Conservation (phyloP, 1,284 basidiomycete genomes). For the Schizophyllum commune region DNA sequence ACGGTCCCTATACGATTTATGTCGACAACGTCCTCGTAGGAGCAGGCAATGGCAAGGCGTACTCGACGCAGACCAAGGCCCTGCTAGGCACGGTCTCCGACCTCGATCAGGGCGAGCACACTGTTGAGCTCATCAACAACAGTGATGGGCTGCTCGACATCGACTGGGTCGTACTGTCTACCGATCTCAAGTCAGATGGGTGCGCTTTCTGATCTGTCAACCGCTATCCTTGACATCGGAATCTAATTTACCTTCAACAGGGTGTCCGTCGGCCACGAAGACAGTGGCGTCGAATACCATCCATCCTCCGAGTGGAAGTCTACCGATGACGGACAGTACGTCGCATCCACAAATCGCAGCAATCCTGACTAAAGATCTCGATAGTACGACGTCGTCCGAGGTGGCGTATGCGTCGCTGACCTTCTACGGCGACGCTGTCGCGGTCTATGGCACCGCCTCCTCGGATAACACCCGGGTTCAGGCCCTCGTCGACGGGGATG, state of each 20-base stretch:
- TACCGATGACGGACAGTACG: constrained; percentile 22
- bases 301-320: constrained; percentile 29
- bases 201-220: constrained; percentile 17
- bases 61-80: constrained; percentile 25
- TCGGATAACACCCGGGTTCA: constrained; percentile 39
- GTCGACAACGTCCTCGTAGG: constrained; percentile 36
- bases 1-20: constrained; percentile 38
- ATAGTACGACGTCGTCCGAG: constrained; percentile 31
- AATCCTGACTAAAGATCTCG: constrained; percentile 14
- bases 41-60: constrained; percentile 27
- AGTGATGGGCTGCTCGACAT: constrained; percentile 38
- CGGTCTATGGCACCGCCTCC: constrained; percentile 42
- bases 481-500: constrained; percentile 35
- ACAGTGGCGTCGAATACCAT: no score
- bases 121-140: constrained; percentile 35
- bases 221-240: constrained; percentile 19
- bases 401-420: constrained; percentile 30
- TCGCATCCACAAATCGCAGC: neutral
- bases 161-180: constrained; percentile 37
- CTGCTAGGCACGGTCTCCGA: constrained; percentile 34
- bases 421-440: constrained; percentile 44
- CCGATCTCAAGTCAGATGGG: constrained; percentile 29
- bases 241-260: constrained; percentile 34
- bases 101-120: constrained; percentile 37
- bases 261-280: constrained; percentile 29